Base-by-base conservation (phyloP, 2,329 filamentous ascomycete genomes). In the Atkinsonella texensis region DNA sequence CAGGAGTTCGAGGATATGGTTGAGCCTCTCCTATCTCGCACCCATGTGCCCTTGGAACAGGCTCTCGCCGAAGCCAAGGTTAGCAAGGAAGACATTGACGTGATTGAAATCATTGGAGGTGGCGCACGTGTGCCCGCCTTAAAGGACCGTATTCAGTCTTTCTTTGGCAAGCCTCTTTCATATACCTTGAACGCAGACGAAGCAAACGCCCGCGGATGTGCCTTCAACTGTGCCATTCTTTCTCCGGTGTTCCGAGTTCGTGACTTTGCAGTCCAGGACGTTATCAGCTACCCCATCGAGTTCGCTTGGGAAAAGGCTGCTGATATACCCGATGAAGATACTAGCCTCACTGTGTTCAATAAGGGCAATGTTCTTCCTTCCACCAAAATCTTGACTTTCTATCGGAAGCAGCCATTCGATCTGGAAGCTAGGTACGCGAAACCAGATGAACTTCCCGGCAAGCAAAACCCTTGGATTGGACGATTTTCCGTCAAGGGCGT, bases 171-270 rank as follows among this genome's bases (percentile, higher is more conserved):
- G 80, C 70, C 72, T 33, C 83, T 98, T 17, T 96, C 89, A 49
- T 98, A 88, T 80, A 98, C 93, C 48, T 83, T 96, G 62, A 98
- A 98, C 79, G 90, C 95, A 68, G 93, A 98, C 64, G 93, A 98
- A 77, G 93, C 93, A 58, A 83, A 96, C 60, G 91, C 93, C 56
- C 86, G 93, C 67, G 93, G 93, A 56, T 95, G 89, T 68, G 90
- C 93, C 55, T 98, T 98, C 75, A 89, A 86, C 80, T 97, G 93
- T 69, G 93, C 93, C 63, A 96, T 96, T 61, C 83, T 97, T 52
- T 97, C 93, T 0, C 93, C 93, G 45, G 87, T 95, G 59, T 97
- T 98, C 85, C 89, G 91, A 68, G 93, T 98, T 66, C 89, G 93
- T 64, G 93, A 98, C 75, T 98, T 98, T 72, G 83, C 89, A 60